Conservation (phyloP, 129 eudicot species). For the Flaveria bidentis region DNA sequence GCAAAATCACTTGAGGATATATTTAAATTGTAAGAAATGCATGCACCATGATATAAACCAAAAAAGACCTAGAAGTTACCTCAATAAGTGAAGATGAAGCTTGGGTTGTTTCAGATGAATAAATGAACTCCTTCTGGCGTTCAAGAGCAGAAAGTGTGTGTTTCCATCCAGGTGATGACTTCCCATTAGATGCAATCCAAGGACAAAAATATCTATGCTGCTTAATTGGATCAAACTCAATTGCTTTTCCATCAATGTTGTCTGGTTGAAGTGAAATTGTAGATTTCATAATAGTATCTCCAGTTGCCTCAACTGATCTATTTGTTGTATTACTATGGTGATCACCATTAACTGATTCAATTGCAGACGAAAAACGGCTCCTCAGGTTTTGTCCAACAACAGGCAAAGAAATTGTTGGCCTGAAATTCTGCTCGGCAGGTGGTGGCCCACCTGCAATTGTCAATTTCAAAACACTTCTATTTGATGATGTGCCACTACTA, state of each 20-base stretch:
- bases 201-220: constrained; percentile 97
- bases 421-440: constrained; percentile 80
- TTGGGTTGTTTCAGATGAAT: constrained; percentile 38
- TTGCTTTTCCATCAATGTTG: constrained; percentile 29
- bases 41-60: constrained; percentile 5
- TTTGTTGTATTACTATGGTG: constrained; percentile 25
- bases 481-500: constrained; percentile 34
- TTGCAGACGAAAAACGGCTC: constrained; percentile 51
- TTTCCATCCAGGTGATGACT: constrained; percentile 72
- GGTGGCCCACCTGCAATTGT: constrained; percentile 98
- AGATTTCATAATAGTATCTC: constrained; percentile 26
- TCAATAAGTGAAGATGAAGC: constrained; percentile 69
- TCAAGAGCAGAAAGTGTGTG: constrained; percentile 73
- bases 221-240: constrained; percentile 81
- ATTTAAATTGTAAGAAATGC: neutral
- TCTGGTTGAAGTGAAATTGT: constrained; percentile 29
- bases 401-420: constrained; percentile 81
- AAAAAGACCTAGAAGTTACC: constrained; percentile 46
- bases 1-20: neutral
- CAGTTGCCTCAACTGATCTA: constrained; percentile 23
- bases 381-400: constrained; percentile 82
- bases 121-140: constrained; percentile 57
- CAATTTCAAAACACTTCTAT: constrained; percentile 37
- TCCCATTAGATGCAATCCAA: constrained; percentile 68
- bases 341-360: constrained; percentile 28